A percentile compares a stretch with the other conserved stretches of the same genome.
Conservation (phyloP, 2,329 filamentous ascomycete genomes). For the Purpureocillium takamizusanense region DNA sequence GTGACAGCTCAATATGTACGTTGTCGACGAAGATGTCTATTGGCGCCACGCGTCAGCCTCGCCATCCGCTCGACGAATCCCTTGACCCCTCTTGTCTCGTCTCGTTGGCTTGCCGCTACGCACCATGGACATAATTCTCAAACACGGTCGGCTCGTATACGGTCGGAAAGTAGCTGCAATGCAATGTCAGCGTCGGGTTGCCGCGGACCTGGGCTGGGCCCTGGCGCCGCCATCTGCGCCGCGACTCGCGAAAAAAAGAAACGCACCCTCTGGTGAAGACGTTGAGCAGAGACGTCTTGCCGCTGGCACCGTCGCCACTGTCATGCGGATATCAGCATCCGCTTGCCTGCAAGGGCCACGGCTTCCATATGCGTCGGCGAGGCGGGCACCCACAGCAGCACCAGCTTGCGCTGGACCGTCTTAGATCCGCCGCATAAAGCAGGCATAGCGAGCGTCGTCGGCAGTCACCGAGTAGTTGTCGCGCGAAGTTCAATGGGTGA, state of each 20-base stretch:
- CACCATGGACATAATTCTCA: slow-evolving; percentile 98
- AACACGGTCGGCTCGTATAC: slow-evolving; percentile 98
- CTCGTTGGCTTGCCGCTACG: slow-evolving; percentile 14
- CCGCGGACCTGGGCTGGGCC: too few relatives aligned
- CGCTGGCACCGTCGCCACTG: slow-evolving; percentile 91
- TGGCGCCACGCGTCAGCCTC: slow-evolving; percentile 4
- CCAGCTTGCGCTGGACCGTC: slow-evolving; percentile 92
- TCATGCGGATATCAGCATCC: slow-evolving; percentile 8
- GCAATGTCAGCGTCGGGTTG: neutral
- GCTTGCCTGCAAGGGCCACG: neutral
- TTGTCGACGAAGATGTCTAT: slow-evolving; percentile 96
- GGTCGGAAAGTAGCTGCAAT: slow-evolving; percentile 79
- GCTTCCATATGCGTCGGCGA: too few relatives aligned
- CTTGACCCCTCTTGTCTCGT: too few relatives aligned
- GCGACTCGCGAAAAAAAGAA: neutral
- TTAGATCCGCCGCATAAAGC: slow-evolving; percentile 61
- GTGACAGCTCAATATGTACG: slow-evolving; percentile 90
- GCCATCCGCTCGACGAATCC: too few relatives aligned
- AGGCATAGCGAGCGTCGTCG: slow-evolving; percentile 1
- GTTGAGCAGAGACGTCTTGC: slow-evolving; percentile 94
- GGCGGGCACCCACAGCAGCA: slow-evolving; percentile 57
- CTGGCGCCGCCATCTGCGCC: too few relatives aligned
- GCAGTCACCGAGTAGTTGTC: neutral
- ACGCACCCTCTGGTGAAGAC: slow-evolving; percentile 94
- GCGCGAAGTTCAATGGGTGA: too few relatives aligned